Base-by-base conservation (phyloP, 805 yeast genomes). In the Ogataea paradorogensis region DNA sequence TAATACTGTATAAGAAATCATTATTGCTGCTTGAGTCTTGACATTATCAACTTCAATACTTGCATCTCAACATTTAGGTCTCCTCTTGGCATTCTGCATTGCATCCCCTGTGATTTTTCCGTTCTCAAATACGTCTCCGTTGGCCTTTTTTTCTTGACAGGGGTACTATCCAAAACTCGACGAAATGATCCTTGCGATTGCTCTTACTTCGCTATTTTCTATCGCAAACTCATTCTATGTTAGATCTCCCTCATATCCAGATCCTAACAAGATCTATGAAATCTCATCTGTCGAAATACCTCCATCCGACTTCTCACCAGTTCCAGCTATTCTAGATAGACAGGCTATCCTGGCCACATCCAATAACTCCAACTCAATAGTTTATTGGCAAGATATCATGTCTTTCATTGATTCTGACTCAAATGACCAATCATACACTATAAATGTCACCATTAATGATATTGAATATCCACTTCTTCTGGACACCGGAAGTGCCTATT, bases 401-500 rank as follows among this genome's bases (percentile, higher is more conserved):
- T 31, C 53, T 10, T 50, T 63, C 20, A 42, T 55, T 15, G 56
- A 61, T 24, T 33, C 59, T 0, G 52, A 50, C 18, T 33, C 56
- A 3, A 35, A 50, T 21, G 55, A 56, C 29, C 51, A 63, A 38
- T 66, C 73, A n/a, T 70, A 60, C 39, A 67, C 52, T 31, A 60
- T 67, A 35, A 62, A 70, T 45, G 61, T 69, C 22, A 66, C 67
- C 10, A 59, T 71, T 27, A 68, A 63, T 15, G 50, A 64, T n/a
- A 54, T 55, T n/a, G 61, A 62, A 23, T 77, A 70, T 48, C 75
- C 76, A 5, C 59, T 81, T 27, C 66, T 81, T 14, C 60, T 81
- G 13, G 87, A 81, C 56, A 81, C 87, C 0, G 86, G 84, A 6
- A 76, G 83, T 20, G 78, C 80, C 13, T 73, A 78, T 42, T 55